Evolutionary conservation across 306 rosid species (phyloP).

Genomic region (Trichosanthes truncata): DNA sequence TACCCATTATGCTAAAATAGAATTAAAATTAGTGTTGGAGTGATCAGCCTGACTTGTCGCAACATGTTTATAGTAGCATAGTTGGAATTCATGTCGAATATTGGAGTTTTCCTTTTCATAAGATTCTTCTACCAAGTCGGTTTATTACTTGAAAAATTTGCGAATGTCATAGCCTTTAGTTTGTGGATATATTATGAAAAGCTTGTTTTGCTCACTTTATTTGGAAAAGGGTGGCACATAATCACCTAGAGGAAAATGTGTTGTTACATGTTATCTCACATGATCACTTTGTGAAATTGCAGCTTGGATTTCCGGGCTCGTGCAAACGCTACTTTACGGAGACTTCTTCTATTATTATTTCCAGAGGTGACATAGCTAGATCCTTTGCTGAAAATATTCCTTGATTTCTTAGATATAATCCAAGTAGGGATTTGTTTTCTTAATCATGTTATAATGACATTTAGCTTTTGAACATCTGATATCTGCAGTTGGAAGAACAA

Average conservation of each 20-base stretch:
- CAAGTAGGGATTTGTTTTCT: not conserved
- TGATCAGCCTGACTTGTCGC: not conserved
- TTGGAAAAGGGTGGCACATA: not conserved
- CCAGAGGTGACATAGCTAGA: slow-evolving; percentile 44
- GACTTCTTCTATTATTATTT: slow-evolving; percentile 92
- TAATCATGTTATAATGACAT: not conserved
- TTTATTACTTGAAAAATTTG: not conserved
- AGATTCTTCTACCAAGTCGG: not conserved
- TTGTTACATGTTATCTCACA: not conserved
- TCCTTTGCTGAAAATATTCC: not conserved
- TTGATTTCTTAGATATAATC: not conserved
- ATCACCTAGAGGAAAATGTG: not conserved
- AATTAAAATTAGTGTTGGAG: not conserved
- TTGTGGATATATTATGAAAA: not conserved
- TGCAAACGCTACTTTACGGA: slow-evolving; percentile 77
- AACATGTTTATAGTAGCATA: not conserved
- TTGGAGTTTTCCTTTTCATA: not conserved
- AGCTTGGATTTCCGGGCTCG: slow-evolving; percentile 79
- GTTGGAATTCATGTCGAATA: not conserved
- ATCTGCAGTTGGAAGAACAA: slow-evolving; percentile 83
- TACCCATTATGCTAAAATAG: not conserved
- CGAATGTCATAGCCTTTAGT: not conserved
- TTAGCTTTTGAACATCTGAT: not conserved
- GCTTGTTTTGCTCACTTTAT: not conserved
- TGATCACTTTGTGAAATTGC: slow-evolving; percentile 20